These are phyloP conservation scores for Rhodomyrtus tomentosa DNA, from an alignment of 345 rosid species.

Conservation along the genomic window DNA sequence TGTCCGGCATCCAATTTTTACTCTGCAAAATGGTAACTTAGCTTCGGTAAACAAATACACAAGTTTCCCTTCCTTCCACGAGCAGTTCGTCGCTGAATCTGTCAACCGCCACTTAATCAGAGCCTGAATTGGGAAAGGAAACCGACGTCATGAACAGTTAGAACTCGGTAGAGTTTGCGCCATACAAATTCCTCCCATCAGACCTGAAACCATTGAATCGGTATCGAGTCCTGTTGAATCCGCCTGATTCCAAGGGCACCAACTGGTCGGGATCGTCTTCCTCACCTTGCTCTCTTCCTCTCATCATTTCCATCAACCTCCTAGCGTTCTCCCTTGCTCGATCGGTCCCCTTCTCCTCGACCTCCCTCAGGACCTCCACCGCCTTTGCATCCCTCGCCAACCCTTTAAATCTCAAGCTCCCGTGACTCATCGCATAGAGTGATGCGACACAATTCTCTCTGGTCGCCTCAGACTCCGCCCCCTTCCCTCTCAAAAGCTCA, in stretches of 20 bases:
- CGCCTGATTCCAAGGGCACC: constrained; percentile 42
- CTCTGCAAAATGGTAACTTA: not conserved
- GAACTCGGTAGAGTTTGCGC: constrained; percentile 1
- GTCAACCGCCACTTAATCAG: not conserved
- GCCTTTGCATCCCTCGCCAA: constrained; percentile 54
- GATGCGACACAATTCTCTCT: constrained; percentile 60
- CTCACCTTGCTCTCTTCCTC: constrained; percentile 20
- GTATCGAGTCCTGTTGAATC: constrained; percentile 21
- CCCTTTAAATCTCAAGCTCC: constrained; percentile 69
- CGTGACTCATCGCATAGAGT: constrained; percentile 37
- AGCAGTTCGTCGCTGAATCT: not conserved
- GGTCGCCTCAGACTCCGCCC: constrained; percentile 32
- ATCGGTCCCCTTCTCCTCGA: constrained; percentile 39
- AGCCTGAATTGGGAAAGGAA: not conserved
- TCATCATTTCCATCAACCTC: constrained; percentile 48
- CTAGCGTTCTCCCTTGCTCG: constrained; percentile 49
- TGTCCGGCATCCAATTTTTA: not conserved
- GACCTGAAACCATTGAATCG: not conserved
- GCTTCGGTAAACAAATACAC: not conserved
- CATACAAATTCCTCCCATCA: not conserved
- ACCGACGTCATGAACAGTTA: not conserved
- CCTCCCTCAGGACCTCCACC: constrained; percentile 33
- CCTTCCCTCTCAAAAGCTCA: constrained; percentile 36
- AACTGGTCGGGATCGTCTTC: constrained; percentile 46
- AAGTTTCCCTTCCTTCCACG: not conserved